Evolutionary conservation across 345 rosid species (phyloP), one percentile per base, ranked within the genome.

Genomic region (Hirschfeldia incana): DNA sequence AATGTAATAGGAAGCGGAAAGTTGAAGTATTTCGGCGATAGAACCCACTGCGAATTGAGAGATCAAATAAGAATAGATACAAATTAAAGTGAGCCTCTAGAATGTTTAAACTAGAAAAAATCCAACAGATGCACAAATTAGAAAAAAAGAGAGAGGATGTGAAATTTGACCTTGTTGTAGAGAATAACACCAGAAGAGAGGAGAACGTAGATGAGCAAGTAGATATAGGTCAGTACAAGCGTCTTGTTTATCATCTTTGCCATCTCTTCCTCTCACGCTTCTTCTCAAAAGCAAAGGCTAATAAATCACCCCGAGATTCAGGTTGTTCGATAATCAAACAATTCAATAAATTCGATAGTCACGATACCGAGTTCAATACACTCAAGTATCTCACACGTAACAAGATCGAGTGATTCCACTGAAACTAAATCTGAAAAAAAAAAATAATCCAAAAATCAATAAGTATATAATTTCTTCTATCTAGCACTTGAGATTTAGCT

Each of bases 111-210:
- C 30, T 29, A 4, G 33, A 67, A 73, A 29, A 4, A 26, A 42
- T 33, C 33, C 30, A 59, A 30, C 7, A 67, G 28, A 49, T 44
- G 73, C 11, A 46, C 13, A 67, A 49, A 36, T 57, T 36, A 36
- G 1, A 33, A 28, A 74, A 7, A 36, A 67, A 46, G 36, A 17
- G 27, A 4, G 77, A 1, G 62, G 39, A 29, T 2, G 32, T 29
- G 32, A 29, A 29, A 29, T 29, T 2, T 81, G 74, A 91, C 98
- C 97, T 95, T 95, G 86, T 95, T 95, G 80, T 95, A 95, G 73
- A 95, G 83, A 75, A 95, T 95, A 70, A 95, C 99, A 59, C 92
- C 97, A 3, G 95, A 92, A 10, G 97, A 92, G 39, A 94, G 98
- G 34, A 89, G 2, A 85, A 94, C 86, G 88, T 92, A 95, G 85